phyloP scores from a whole-genome alignment of 306 rosid genomes.

The Glycine soja region DNA sequence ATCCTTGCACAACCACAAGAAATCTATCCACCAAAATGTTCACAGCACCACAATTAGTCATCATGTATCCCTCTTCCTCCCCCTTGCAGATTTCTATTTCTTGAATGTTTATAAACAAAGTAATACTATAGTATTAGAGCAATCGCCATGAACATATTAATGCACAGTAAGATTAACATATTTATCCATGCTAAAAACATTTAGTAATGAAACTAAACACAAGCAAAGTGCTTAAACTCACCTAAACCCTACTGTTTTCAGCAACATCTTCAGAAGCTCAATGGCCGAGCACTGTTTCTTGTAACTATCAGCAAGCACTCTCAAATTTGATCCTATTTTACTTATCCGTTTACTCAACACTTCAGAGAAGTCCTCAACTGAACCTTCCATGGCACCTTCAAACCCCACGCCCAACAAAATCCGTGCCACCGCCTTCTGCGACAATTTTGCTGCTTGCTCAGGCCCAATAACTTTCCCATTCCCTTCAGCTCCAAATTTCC shows the following conservation, averaged over 20 bases:
- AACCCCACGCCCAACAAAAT: constrained; percentile 70
- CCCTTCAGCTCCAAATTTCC: constrained; percentile 64
- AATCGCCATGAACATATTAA: constrained; percentile 29
- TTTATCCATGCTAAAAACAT: constrained; percentile 27
- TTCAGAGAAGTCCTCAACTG: constrained; percentile 82
- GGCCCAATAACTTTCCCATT: constrained; percentile 60
- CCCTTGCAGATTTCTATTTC: background rate
- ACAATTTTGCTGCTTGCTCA: constrained; percentile 71
- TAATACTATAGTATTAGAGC: background rate
- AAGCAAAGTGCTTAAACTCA: constrained; percentile 48
- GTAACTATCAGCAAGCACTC: constrained; percentile 84
- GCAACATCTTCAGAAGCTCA: constrained; percentile 88
- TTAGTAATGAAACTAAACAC: background rate
- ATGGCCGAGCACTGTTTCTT: constrained; percentile 83
- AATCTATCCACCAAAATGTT: background rate
- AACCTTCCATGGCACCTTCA: constrained; percentile 82
- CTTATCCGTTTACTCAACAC: constrained; percentile 66
- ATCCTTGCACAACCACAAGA: constrained; percentile 2
- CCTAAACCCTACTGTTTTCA: constrained; percentile 81
- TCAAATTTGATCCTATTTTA: constrained; percentile 76
- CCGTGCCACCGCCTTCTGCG: constrained; percentile 75
- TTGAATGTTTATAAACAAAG: constrained; percentile 19
- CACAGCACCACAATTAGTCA: constrained; percentile 7
- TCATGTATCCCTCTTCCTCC: constrained; percentile 13
- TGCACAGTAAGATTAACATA: constrained; percentile 11